These are phyloP conservation scores for Pythium folliculosum DNA, from an alignment of 352 stramenopile species.

Conservation along the genomic window DNA sequence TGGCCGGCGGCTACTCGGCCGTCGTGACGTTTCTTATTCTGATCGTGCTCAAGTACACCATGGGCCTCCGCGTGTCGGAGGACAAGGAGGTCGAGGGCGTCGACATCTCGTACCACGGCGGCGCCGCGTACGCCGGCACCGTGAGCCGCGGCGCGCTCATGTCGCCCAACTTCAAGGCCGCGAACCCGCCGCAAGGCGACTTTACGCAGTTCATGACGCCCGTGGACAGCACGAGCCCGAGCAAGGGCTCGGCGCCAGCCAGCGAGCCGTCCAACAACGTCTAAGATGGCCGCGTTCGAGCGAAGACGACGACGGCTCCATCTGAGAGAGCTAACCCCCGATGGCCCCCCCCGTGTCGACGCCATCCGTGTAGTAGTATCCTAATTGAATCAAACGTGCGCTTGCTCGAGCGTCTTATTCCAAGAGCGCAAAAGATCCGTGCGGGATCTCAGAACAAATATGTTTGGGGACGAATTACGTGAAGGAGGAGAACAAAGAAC, in stretches of 20 bases:
- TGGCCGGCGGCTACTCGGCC: conserved; percentile 66
- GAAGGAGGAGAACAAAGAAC: background rate
- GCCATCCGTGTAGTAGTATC: background rate
- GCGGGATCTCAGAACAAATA: background rate
- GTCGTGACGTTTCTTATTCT: conserved; percentile 74
- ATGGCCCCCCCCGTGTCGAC: too few species aligned
- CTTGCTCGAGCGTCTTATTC: background rate
- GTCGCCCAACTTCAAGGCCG: conserved; percentile 36
- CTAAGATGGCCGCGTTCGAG: background rate
- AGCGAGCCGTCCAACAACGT: background rate
- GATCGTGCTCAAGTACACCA: conserved; percentile 65
- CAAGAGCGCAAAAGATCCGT: background rate
- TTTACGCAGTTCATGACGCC: conserved; percentile 40
- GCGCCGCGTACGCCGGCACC: conserved; percentile 52
- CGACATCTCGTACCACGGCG: conserved; percentile 78
- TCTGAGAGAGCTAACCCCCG: too few species aligned
- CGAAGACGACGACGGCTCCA: background rate
- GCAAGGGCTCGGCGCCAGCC: background rate
- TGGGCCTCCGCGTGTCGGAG: conserved; percentile 71
- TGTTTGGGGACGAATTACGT: background rate
- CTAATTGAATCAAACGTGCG: background rate
- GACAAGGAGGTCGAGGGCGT: conserved; percentile 81
- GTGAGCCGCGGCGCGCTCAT: conserved; percentile 30
- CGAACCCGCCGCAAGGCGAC: conserved; percentile 36
- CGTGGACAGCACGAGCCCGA: background rate